Evolutionary conservation across 2,329 filamentous ascomycete genomes (phyloP).

Genomic region (Zarea fungicola): DNA sequence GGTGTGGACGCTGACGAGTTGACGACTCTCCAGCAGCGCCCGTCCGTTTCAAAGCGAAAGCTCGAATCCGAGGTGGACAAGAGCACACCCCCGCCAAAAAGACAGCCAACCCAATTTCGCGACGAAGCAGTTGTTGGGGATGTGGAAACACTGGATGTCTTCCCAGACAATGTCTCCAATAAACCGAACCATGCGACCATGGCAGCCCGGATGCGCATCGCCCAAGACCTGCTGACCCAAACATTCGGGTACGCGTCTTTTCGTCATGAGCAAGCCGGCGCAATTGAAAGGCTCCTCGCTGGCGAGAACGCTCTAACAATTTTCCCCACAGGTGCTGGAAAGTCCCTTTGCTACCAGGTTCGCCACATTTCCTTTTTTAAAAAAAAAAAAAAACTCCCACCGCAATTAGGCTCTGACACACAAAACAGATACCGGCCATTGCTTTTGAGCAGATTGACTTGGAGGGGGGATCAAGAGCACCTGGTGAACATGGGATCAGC

Average conservation of each 20-base stretch:
- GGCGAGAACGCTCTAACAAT: constrained; percentile 39
- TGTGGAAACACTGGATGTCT: background rate
- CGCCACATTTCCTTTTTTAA: background rate
- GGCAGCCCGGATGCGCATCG: constrained; percentile 12
- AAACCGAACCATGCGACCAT: background rate
- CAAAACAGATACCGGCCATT: constrained; percentile 38
- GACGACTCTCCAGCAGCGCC: background rate
- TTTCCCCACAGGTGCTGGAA: constrained; percentile 46
- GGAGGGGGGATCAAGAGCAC: constrained; percentile 19
- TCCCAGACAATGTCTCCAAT: constrained; percentile 1
- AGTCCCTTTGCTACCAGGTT: constrained; percentile 45
- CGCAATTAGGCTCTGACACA: background rate
- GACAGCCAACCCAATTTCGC: background rate
- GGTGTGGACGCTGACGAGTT: constrained; percentile 17
- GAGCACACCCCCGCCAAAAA: background rate
- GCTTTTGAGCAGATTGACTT: constrained; percentile 41
- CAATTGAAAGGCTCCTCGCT: constrained; percentile 32
- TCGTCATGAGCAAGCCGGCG: constrained; percentile 40
- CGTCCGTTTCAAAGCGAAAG: background rate
- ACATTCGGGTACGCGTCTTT: constrained; percentile 37
- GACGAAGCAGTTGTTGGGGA: background rate
- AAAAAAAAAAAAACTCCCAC: background rate
- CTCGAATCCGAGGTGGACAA: background rate
- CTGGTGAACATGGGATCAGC: constrained; percentile 42
- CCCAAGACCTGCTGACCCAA: constrained; percentile 28